phyloP scores from a whole-genome alignment of 169 alveolate genomes.

The Plasmodium gaboni region DNA sequence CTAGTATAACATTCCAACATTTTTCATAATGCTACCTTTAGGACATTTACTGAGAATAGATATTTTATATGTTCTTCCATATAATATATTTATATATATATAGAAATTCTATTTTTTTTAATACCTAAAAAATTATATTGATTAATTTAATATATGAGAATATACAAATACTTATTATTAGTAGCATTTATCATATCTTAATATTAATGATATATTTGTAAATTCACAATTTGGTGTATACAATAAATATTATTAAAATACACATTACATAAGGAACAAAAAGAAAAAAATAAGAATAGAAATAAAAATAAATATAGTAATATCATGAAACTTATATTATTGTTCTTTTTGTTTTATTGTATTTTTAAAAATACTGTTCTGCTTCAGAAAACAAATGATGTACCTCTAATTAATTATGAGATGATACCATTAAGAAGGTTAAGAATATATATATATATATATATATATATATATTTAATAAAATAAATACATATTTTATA shows the following conservation, averaged over 20 bases:
- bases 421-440: conserved; percentile 76
- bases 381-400: conserved; percentile 18
- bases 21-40: too few relatives aligned
- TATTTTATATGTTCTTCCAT: too few relatives aligned
- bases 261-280: background rate
- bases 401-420: conserved; percentile 72
- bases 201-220: too few relatives aligned
- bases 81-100: too few relatives aligned
- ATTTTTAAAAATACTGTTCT: conserved; percentile 15
- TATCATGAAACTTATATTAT: conserved; percentile 23
- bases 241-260: background rate
- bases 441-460: background rate
- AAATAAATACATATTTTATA: background rate
- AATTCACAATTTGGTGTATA: too few relatives aligned
- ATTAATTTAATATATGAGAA: too few relatives aligned
- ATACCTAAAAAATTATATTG: too few relatives aligned
- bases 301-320: background rate
- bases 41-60: too few relatives aligned
- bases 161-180: too few relatives aligned
- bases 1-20: too few relatives aligned
- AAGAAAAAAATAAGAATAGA: background rate
- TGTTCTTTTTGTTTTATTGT: conserved; percentile 6
- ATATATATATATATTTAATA: background rate
- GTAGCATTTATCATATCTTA: too few relatives aligned
- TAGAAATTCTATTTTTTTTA: too few relatives aligned